A percentile compares a stretch with the other conserved stretches of the same genome.
phyloP scores from a whole-genome alignment of 495 filamentous ascomycete genomes.

The Letharia lupina region DNA sequence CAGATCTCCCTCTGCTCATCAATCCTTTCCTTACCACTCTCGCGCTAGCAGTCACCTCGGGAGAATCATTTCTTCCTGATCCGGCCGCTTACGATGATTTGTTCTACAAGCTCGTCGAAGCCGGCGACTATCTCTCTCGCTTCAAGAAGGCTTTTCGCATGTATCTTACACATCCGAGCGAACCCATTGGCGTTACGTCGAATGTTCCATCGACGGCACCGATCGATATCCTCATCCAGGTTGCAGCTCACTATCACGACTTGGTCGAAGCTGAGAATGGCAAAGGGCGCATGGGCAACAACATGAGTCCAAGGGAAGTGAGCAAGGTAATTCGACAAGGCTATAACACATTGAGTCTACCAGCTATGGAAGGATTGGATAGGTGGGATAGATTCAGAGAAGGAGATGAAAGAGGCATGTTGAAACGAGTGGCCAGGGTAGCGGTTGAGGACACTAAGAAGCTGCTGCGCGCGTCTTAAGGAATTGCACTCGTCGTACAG shows the following conservation, averaged over 20 bases:
- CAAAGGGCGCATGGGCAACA: constrained; percentile 40
- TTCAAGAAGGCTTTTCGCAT: constrained; percentile 65
- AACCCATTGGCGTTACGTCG: constrained; percentile 16
- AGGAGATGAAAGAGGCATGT: constrained; percentile 62
- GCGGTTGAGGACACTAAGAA: constrained; percentile 49
- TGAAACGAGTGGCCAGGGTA: constrained; percentile 78
- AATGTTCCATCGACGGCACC: constrained; percentile 39
- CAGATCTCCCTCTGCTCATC: constrained; percentile 52
- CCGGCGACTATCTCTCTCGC: constrained; percentile 71
- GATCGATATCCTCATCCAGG: constrained; percentile 75
- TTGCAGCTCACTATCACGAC: constrained; percentile 78
- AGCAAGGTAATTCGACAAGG: constrained; percentile 88
- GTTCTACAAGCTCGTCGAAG: constrained; percentile 96
- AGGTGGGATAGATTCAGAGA: constrained; percentile 59
- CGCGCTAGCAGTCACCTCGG: constrained; percentile 74
- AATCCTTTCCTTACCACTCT: constrained; percentile 68
- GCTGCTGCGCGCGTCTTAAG: constrained; percentile 8
- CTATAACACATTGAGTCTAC: constrained; percentile 86
- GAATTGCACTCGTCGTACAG: background rate
- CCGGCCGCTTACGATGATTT: constrained; percentile 87
- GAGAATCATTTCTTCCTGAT: constrained; percentile 88
- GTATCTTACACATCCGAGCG: constrained; percentile 20
- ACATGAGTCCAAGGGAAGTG: constrained; percentile 75
- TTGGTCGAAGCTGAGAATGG: constrained; percentile 59
- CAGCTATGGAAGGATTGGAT: constrained; percentile 73